Conservation (phyloP, 805 yeast genomes). For the Yarrowia yakushimensis region DNA sequence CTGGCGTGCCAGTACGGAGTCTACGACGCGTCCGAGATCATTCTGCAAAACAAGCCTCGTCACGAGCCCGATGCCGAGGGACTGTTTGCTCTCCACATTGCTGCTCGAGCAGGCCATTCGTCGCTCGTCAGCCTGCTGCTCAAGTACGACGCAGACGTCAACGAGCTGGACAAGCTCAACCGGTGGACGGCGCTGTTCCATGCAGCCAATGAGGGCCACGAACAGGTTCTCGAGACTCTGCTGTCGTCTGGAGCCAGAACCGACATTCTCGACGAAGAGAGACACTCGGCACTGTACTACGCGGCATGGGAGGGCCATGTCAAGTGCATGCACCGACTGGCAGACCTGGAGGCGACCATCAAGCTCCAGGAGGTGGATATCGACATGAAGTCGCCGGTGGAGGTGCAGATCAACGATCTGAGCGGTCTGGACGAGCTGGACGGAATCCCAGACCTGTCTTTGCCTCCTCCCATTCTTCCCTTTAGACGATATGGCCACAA, state of each 20-base stretch:
- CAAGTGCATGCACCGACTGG: slow-evolving; percentile 67
- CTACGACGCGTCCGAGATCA: slow-evolving; percentile 59
- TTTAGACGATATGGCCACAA: slow-evolving; percentile 93
- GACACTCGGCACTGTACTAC: slow-evolving; percentile 75
- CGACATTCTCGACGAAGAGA: slow-evolving; percentile 69
- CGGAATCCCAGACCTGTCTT: slow-evolving; percentile 79
- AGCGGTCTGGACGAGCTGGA: slow-evolving; percentile 46
- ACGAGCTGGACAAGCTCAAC: slow-evolving; percentile 77
- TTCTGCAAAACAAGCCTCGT: slow-evolving; percentile 46
- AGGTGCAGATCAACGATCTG: not conserved
- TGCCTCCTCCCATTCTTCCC: slow-evolving; percentile 97
- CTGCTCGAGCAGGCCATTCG: slow-evolving; percentile 77
- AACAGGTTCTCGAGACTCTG: slow-evolving; percentile 62
- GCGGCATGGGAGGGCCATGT: slow-evolving; percentile 95
- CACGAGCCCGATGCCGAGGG: slow-evolving; percentile 73
- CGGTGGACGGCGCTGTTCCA: slow-evolving; percentile 94
- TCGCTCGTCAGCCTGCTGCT: slow-evolving; percentile 61
- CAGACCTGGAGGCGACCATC: slow-evolving; percentile 36
- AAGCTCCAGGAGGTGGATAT: not conserved
- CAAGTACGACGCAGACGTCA: slow-evolving; percentile 59
- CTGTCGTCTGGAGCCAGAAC: slow-evolving; percentile 71
- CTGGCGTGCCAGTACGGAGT: slow-evolving; percentile 87
- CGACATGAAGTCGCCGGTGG: slow-evolving; percentile 11
- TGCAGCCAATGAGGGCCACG: slow-evolving; percentile 82
- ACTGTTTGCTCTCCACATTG: slow-evolving; percentile 79